These are phyloP conservation scores for Fusarium luffae DNA, from an alignment of 2,329 filamentous ascomycete species.

Conservation along the genomic window DNA sequence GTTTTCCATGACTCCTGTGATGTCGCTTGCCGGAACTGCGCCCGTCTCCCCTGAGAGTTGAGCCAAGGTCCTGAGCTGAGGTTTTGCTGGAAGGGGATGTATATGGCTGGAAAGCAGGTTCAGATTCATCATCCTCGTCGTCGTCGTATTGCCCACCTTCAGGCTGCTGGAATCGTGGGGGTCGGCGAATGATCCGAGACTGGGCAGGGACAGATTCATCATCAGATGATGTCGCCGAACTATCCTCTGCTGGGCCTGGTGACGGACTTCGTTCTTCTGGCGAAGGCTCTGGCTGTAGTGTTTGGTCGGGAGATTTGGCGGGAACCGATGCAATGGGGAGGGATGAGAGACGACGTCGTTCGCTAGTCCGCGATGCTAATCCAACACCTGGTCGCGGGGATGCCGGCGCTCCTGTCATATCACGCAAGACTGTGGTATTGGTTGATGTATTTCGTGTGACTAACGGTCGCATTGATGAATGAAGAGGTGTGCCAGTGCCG, in stretches of 20 bases:
- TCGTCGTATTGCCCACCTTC: conserved; percentile 55
- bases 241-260: conserved; percentile 52
- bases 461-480: conserved; percentile 57
- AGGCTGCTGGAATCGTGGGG: conserved; percentile 61
- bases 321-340: conserved; percentile 53
- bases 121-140: conserved; percentile 67
- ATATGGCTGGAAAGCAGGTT: conserved; percentile 66
- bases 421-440: conserved; percentile 56
- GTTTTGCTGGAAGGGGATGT: conserved; percentile 51
- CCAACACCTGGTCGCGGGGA: conserved; percentile 45
- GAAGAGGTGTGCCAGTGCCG: conserved; percentile 56
- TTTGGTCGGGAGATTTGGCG: conserved; percentile 40
- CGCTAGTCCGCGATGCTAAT: conserved; percentile 35
- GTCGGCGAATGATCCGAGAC: conserved; percentile 69
- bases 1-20: conserved; percentile 47
- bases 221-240: conserved; percentile 56
- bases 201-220: conserved; percentile 65
- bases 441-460: conserved; percentile 61
- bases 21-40: conserved; percentile 50
- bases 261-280: conserved; percentile 46
- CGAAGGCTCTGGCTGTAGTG: conserved; percentile 19
- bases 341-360: conserved; percentile 58
- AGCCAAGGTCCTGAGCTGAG: conserved; percentile 60
- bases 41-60: conserved; percentile 62
- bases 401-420: conserved; percentile 48